These are phyloP conservation scores for Selaginella tamariscina DNA, from an alignment of 75 land plant genomes.

Conservation along the genomic window DNA sequence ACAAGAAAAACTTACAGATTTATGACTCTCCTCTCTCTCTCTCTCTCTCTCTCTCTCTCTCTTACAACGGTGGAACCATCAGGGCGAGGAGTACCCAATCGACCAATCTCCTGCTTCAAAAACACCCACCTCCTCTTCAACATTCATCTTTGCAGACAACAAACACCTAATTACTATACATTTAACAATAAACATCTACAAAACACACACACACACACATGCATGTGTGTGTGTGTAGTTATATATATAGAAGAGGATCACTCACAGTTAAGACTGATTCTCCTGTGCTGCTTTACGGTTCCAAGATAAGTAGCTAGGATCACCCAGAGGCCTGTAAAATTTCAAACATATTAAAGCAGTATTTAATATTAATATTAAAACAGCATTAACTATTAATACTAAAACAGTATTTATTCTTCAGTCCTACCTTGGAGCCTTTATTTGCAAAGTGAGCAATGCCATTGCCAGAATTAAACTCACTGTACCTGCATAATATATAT, in stretches of 20 bases:
- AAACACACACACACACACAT: too few species aligned
- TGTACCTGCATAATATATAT: conserved; percentile 55
- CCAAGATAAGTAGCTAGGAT: conserved; percentile 21
- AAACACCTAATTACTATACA: too few species aligned
- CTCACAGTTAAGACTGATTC: too few species aligned
- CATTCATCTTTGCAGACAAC: too few species aligned
- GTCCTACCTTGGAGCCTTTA: conserved; percentile 20
- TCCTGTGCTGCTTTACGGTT: too few species aligned
- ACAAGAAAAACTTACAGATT: neutral
- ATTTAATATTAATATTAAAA: neutral
- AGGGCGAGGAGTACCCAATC: neutral
- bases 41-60: conserved; percentile 14
- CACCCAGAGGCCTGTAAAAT: conserved; percentile 20
- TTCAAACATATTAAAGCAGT: neutral
- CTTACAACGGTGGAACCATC: conserved; percentile 1
- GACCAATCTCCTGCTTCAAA: neutral
- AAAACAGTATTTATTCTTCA: neutral
- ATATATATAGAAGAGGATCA: too few species aligned
- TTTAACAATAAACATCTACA: too few species aligned
- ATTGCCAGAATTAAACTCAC: conserved; percentile 47
- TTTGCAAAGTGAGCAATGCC: conserved; percentile 16
- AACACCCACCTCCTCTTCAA: neutral
- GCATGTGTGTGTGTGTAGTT: too few species aligned
- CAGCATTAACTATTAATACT: neutral
- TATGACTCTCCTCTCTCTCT: conserved; percentile 14